Base-by-base conservation (phyloP, 352 stramenopile species). In the Aphanomyces euteiches region DNA sequence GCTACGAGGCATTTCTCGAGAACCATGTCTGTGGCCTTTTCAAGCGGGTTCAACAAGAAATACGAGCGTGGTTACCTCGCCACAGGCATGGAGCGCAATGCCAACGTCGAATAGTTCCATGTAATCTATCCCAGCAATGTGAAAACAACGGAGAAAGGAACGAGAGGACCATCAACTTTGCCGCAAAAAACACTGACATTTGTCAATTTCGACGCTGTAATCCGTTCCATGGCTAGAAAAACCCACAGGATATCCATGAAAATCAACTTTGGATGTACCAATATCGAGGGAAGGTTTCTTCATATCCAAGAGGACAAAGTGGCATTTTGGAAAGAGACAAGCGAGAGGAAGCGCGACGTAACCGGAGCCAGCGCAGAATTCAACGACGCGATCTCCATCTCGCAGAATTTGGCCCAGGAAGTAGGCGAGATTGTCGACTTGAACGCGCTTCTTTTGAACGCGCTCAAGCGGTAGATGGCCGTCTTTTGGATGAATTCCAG, bases 171-270 rank as follows among this genome's bases (percentile, higher is more conserved):
- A 66, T 93, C 78, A 47, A 93, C 87, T 60, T 81, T 87, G 0
- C 84, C 86, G 60, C 83, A 89, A 47, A 91, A 90, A 70, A 90
- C 80, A 67, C 84, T 73, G 37, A 93, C 84, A 61, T 92, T 93
- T 5, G 78, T 80, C 34, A 93, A 69, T 19, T 78, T 61, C 1
- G 85, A 79, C 12, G 81, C 74, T 48, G 75, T 77, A 60, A 93
- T 87, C 8, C 85, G 84, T 48, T 93, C 80, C 45, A 84, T 57
- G 3, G 83, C 84, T 64, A 36, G 19, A 70, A 8, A 63, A 13
- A 1, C 7, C 17, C 6, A 37, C 15, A 45, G 37, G 28, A 67
- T 36, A 47, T 36, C 7, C 8, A 70, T 67, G 34, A 21, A 8
- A 60, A 4, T 3, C 13, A 61, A 43, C 15, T 53, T 10, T 2